Conservation (phyloP, 2,329 filamentous ascomycete species). For the Ophiostoma himal-ulmi region DNA sequence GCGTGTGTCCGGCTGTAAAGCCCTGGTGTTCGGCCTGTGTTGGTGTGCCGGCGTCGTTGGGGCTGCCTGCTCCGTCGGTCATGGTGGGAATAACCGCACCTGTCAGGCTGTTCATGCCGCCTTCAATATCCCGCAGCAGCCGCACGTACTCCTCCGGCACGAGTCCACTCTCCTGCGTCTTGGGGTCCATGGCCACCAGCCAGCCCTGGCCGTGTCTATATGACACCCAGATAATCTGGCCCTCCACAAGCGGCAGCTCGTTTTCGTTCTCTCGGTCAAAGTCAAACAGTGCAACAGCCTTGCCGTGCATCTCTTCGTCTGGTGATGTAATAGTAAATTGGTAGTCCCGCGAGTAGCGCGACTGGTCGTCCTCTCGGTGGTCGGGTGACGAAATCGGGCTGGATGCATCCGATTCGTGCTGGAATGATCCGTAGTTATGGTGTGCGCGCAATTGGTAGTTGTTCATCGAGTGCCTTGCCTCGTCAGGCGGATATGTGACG, state of each 20-base stretch:
- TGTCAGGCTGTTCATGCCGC: conserved; percentile 70
- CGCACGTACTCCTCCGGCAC: conserved; percentile 97
- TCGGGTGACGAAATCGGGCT: conserved; percentile 55
- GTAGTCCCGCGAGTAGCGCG: conserved; percentile 83
- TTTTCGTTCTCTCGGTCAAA: conserved; percentile 96
- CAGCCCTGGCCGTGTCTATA: conserved; percentile 95
- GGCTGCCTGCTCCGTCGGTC: conserved; percentile 46
- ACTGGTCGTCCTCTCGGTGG: conserved; percentile 59
- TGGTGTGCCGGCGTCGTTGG: conserved; percentile 54
- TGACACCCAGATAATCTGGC: conserved; percentile 92
- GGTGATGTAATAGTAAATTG: conserved; percentile 92
- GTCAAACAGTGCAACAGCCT: conserved; percentile 90
- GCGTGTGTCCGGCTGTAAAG: conserved; percentile 39
- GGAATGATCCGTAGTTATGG: conserved; percentile 43
- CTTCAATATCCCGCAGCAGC: conserved; percentile 85
- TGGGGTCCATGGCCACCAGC: conserved; percentile 93
- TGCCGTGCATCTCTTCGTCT: conserved; percentile 96
- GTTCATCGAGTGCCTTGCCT: conserved; percentile 52
- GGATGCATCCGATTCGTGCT: conserved; percentile 52
- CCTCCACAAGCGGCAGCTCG: conserved; percentile 84
- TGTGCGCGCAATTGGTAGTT: conserved; percentile 42
- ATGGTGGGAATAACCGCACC: conserved; percentile 33
- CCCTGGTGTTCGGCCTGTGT: conserved; percentile 53
- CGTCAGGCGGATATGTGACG: conserved; percentile 67
- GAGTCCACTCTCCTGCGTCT: conserved; percentile 86